Percentiles rank a stretch among this genome's conserved stretches.
These are phyloP conservation scores for Mycena latifolia DNA, from an alignment of 768 basidiomycete genomes.

Conservation along the genomic window DNA sequence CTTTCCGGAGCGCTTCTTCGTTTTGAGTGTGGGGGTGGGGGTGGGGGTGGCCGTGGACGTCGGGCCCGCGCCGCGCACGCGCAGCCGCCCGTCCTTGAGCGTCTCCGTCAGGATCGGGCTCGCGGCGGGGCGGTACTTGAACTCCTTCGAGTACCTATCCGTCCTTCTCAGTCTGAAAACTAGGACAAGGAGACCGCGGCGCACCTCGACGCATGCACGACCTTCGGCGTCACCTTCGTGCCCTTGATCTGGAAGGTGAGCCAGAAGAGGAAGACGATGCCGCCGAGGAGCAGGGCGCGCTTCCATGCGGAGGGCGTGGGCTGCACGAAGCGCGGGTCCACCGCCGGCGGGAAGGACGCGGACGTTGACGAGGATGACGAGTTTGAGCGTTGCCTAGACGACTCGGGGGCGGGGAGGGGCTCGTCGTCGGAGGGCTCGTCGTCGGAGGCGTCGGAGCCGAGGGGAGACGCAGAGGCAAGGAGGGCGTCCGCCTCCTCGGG, in stretches of 20 bases:
- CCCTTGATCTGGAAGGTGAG: conserved; percentile 43
- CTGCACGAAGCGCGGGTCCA: conserved; percentile 62
- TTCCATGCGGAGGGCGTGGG: conserved; percentile 65
- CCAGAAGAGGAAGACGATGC: conserved; percentile 56
- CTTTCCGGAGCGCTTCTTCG: conserved; percentile 40
- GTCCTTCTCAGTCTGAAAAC: no score
- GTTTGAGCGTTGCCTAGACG: conserved; percentile 40
- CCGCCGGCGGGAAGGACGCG: conserved; percentile 19
- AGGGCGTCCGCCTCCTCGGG: conserved; percentile 12
- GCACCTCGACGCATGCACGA: conserved; percentile 1
- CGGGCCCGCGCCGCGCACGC: conserved; percentile 77
- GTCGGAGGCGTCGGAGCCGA: not conserved
- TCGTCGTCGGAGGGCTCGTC: not conserved
- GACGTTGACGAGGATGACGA: conserved; percentile 25
- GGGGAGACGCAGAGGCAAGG: not conserved
- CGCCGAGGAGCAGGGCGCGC: conserved; percentile 58
- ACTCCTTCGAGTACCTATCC: conserved; percentile 88
- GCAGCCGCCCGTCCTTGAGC: conserved; percentile 75
- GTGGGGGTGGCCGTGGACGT: conserved; percentile 42
- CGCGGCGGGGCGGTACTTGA: conserved; percentile 86
- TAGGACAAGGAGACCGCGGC: not conserved
- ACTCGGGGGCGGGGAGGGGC: conserved; percentile 19
- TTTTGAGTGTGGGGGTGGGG: conserved; percentile 22
- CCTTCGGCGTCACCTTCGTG: not conserved
- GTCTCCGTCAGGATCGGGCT: conserved; percentile 86